phyloP scores from a whole-genome alignment of 768 basidiomycete genomes.

The Hericium alpestre region DNA sequence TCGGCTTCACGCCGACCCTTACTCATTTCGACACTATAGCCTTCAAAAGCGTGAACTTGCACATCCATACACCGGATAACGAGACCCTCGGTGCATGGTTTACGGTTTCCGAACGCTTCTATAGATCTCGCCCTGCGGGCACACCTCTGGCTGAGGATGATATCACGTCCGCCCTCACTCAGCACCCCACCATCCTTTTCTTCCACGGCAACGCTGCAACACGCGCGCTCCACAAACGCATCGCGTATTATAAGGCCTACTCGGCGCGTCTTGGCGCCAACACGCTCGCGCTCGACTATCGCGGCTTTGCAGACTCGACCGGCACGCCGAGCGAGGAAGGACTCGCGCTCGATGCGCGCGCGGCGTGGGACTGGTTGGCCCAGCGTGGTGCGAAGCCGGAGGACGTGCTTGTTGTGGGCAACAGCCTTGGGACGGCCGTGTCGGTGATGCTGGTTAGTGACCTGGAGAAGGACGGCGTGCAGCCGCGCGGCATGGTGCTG shows the following conservation, averaged over 20 bases:
- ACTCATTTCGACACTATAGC: not conserved
- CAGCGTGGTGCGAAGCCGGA: slow-evolving; percentile 43
- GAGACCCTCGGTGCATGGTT: slow-evolving; percentile 82
- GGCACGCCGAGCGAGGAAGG: slow-evolving; percentile 72
- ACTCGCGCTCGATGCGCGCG: slow-evolving; percentile 57
- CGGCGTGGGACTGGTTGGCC: slow-evolving; percentile 74
- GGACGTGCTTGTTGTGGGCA: slow-evolving; percentile 68
- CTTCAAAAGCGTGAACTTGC: slow-evolving; percentile 58
- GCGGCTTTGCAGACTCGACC: slow-evolving; percentile 83
- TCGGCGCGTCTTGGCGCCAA: slow-evolving; percentile 60
- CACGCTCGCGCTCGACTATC: slow-evolving; percentile 81
- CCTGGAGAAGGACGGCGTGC: slow-evolving; percentile 30
- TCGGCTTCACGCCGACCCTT: not conserved
- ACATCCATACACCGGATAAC: slow-evolving; percentile 66
- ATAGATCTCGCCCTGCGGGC: slow-evolving; percentile 35
- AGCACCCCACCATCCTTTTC: slow-evolving; percentile 74
- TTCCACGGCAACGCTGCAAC: slow-evolving; percentile 87
- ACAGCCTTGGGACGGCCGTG: slow-evolving; percentile 85
- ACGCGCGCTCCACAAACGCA: slow-evolving; percentile 54
- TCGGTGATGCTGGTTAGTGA: slow-evolving; percentile 29
- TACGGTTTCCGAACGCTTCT: slow-evolving; percentile 55
- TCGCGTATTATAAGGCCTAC: slow-evolving; percentile 59
- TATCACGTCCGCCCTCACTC: slow-evolving; percentile 42
- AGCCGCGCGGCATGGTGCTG: slow-evolving; percentile 29
- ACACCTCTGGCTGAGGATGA: slow-evolving; percentile 26